Evolutionary conservation across 805 yeast species (phyloP), one percentile per base, ranked within the genome.

Genomic region (Jamesozyma lodderae): DNA sequence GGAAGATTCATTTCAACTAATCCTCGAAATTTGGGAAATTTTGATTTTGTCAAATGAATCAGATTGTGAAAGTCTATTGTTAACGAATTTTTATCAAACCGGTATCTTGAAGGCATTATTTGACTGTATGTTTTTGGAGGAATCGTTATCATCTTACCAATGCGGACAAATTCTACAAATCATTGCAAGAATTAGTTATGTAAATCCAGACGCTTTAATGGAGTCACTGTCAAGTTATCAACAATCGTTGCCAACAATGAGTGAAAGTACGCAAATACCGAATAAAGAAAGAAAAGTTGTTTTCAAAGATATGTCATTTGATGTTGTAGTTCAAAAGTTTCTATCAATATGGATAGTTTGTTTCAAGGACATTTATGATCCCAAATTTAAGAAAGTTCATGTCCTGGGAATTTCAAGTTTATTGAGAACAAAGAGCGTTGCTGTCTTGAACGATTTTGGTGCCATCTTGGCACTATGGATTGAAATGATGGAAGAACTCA

Each of bases 371-470:
- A 71, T 83, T 40, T 82, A 81, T 30, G 86, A 79, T 49, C 88
- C 94, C 1, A 69, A 84, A 42, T 75, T 77, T 47, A 75, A 81
- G 44, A 90, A 90, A 57, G 63, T 80, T 37, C 76, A 73, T 46
- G 62, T 78, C 3, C 56, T 84, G 41, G 92, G 84, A 0, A 55
- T 82, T 7, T 62, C 80, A 3, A 61, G 78, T 9, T 48, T 81
- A 36, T 47, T 74, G 10, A 58, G 68, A 21, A 60, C 70, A 1
- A 64, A 65, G 2, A 44, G 53, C 18, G 42, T 51, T 2, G 47
- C 55, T 1, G 48, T 63, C 11, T 44, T 62, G 34, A 45, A 53
- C n/a, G 59, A 47, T 32, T 54, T 56, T 19, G 52, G 55, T 3
- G 48, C 64, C 9, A 56, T 73, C 4, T 57, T 66, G 3, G 42